Percentiles rank a stretch among this genome's conserved stretches.
Evolutionary conservation across 805 yeast genomes (phyloP).

Genomic region (Tetrapisispora arboricola): DNA sequence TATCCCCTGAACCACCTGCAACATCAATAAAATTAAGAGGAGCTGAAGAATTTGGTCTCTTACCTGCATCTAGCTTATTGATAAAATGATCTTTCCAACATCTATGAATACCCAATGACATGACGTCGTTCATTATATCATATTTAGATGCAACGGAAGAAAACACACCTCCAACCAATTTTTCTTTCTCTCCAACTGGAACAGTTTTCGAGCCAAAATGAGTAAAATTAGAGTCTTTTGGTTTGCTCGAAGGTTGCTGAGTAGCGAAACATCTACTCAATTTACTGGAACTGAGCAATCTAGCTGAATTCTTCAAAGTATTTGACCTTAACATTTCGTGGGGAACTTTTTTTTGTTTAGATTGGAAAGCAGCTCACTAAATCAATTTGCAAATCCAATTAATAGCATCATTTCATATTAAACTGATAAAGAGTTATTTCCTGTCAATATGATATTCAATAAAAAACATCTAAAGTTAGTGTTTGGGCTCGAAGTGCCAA

Average conservation of each 20-base stretch:
- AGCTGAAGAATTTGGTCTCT: conserved; percentile 66
- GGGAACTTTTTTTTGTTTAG: no score
- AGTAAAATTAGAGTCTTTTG: conserved; percentile 32
- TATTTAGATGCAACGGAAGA: conserved; percentile 90
- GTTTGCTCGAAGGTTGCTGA: neutral
- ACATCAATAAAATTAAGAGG: conserved; percentile 88
- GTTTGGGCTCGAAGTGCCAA: no score
- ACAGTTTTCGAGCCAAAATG: conserved; percentile 91
- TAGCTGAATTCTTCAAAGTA: neutral
- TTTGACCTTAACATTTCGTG: neutral
- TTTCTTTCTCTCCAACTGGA: conserved; percentile 68
- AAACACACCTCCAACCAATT: conserved; percentile 75
- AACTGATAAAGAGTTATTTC: no score
- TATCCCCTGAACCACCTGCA: conserved; percentile 98
- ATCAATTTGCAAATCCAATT: no score
- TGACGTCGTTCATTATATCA: conserved; percentile 95
- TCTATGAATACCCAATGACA: conserved; percentile 93
- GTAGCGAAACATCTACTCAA: conserved; percentile 1
- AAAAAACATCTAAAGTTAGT: no score
- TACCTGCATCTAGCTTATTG: conserved; percentile 81
- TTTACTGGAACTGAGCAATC: neutral
- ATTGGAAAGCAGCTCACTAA: no score
- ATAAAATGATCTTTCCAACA: conserved; percentile 92
- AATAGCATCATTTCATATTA: no score
- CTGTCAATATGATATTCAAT: no score